phyloP scores from a whole-genome alignment of 148 eudicot genomes.

The Fagopyrum esculentum region DNA sequence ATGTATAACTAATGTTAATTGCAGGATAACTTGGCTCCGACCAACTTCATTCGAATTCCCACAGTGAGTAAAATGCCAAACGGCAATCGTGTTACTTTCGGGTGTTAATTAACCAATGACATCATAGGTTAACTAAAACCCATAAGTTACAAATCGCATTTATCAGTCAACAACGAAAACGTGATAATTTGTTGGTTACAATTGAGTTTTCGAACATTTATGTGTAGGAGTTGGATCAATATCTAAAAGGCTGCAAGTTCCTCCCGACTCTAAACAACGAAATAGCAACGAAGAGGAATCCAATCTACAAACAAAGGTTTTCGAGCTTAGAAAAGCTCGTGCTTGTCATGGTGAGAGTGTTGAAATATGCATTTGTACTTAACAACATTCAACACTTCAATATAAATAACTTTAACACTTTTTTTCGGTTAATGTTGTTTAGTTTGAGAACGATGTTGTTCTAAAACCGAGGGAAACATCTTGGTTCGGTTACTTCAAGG shows the following conservation, averaged over 20 bases:
- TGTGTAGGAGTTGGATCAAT: conserved; percentile 25
- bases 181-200: not conserved
- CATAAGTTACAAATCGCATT: no score
- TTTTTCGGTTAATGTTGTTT: not conserved
- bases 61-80: not conserved
- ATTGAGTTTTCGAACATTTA: not conserved
- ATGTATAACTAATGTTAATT: not conserved
- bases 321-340: conserved; percentile 37
- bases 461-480: conserved; percentile 51
- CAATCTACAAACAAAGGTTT: conserved; percentile 40
- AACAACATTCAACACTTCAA: no score
- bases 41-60: conserved; percentile 8
- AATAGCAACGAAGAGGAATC: conserved; percentile 17
- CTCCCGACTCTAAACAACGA: conserved; percentile 53
- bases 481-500: conserved; percentile 47
- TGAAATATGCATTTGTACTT: not conserved
- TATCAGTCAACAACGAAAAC: not conserved
- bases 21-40: conserved; percentile 13
- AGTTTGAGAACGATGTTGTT: conserved; percentile 41
- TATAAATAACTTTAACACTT: no score
- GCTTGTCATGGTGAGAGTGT: conserved; percentile 36
- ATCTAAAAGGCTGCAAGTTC: conserved; percentile 33
- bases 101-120: no score
- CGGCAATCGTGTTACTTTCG: no score
- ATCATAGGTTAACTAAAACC: no score